Evolutionary conservation across 2,329 filamentous ascomycete species (phyloP), one percentile per base, ranked within the genome.

Genomic region (Calonectria montana): DNA sequence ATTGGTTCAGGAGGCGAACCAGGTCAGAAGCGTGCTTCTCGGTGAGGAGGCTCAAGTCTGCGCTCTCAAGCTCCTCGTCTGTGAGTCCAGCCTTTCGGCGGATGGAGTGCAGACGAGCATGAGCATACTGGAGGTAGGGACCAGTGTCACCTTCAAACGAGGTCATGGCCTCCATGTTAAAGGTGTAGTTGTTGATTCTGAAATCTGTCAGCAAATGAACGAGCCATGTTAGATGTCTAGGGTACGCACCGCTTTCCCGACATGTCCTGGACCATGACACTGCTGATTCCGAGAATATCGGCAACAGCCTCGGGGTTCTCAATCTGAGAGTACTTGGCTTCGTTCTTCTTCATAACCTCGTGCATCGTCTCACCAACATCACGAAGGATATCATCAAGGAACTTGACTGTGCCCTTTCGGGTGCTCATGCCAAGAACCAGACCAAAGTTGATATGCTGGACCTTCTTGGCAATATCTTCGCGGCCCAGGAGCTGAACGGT

Each of bases 201-300:
- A 15, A 1, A 10, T 80, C 25, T 0, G 67, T 78, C 43, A 76
- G 71, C 23, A 66, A 29, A 47, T 2, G 23, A n/a, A 25, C 8
- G 5, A 0, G 3, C 1, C 8, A 18, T 21, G 0, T 12, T 5
- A 7, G 3, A 1, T 21, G 12, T 37, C 23, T 6, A 7, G 63
- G 31, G 57, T 47, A 77, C 89, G 75, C 84, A 93, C 92, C 94
- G 91, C 91, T 98, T 98, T 82, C 96, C 97, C 76, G 91, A 94
- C 95, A 98, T 98, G 81, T 98, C 97, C 84, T 98, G 96, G 23
- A 98, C 95, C 95, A 98, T 98, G 81, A 98, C 96, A 81, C 94
- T 93, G 75, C 94, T 96, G 81, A 98, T 98, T 74, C 96, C 97
- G 3, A 98, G 90, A 13, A 91, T 94, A 85, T 98, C 97, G 73